Conservation (phyloP, 371 early-diverging fungal species). For the Apophysomyces variabilis region DNA sequence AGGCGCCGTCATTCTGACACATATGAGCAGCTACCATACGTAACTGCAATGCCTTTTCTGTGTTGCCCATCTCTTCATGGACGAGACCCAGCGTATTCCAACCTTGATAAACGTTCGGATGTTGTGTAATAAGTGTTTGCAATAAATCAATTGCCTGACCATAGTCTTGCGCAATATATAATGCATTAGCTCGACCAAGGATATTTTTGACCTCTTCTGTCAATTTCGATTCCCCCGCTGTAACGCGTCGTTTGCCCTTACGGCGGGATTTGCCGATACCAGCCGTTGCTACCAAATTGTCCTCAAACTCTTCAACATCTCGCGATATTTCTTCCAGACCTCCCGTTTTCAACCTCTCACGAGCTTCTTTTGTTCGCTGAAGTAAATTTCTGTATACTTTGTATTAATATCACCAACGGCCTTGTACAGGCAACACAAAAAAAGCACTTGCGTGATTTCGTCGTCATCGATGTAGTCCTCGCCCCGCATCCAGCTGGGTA, state of each 20-base stretch:
- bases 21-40: constrained; percentile 93
- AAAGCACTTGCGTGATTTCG: constrained; percentile 26
- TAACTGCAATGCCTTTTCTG: constrained; percentile 74
- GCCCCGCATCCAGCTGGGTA: constrained; percentile 17
- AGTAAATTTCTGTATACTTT: constrained; percentile 19
- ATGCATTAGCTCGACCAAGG: constrained; percentile 77
- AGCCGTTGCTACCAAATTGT: constrained; percentile 36
- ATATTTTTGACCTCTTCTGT: constrained; percentile 58
- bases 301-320: constrained; percentile 48
- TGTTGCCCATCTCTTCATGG: constrained; percentile 87
- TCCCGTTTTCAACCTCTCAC: constrained; percentile 32
- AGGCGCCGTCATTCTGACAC: constrained; percentile 68
- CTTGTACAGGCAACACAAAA: background rate
- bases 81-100: constrained; percentile 91
- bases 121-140: constrained; percentile 75
- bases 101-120: constrained; percentile 73
- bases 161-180: constrained; percentile 73
- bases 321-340: constrained; percentile 32
- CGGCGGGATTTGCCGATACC: constrained; percentile 37
- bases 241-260: constrained; percentile 20
- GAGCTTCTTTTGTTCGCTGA: constrained; percentile 20
- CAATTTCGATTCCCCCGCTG: constrained; percentile 36
- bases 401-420: too few relatives aligned
- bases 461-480: constrained; percentile 22
- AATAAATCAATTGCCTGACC: constrained; percentile 69